Evolutionary conservation across 495 filamentous ascomycete genomes (phyloP), one percentile per base, ranked within the genome.

Genomic region (Podospora pseudocomata): DNA sequence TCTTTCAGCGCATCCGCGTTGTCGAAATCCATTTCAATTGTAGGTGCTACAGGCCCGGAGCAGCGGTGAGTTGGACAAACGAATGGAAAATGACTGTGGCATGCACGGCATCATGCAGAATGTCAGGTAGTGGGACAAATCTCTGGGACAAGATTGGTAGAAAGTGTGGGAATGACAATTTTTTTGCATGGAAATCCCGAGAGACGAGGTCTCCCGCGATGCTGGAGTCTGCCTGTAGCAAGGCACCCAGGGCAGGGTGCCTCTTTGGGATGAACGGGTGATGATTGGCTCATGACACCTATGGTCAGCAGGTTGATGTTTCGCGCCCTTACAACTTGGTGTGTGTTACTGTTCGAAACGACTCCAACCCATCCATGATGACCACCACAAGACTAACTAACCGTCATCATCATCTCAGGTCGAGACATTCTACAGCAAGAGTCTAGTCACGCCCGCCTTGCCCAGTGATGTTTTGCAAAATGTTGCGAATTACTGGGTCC

Each of bases 271-370:
- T 32, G 19, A 5, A 19, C 7, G n/a, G 3, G 13, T 20, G 32
- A 3, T 44, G 16, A 63, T 63, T 63, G 61, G 61, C 32, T 63
- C 61, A 49, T 63, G 61, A 63, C n/a, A n/a, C n/a, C n/a, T n/a
- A n/a, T n/a, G n/a, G n/a, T n/a, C n/a, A n/a, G n/a, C n/a, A n/a
- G n/a, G n/a, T n/a, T n/a, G n/a, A n/a, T n/a, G n/a, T n/a, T n/a
- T n/a, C n/a, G n/a, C n/a, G n/a, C n/a, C n/a, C n/a, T n/a, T n/a
- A n/a, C n/a, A n/a, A n/a, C n/a, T n/a, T n/a, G n/a, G n/a, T n/a
- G n/a, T n/a, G n/a, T n/a, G n/a, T n/a, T n/a, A n/a, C n/a, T n/a
- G n/a, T n/a, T n/a, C n/a, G n/a, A n/a, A n/a, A n/a, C n/a, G n/a
- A n/a, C n/a, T n/a, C n/a, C n/a, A n/a, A n/a, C n/a, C n/a, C n/a